Evolutionary conservation across 169 alveolate species (phyloP).

Genomic region (Cryptosporidium xiaoi): DNA sequence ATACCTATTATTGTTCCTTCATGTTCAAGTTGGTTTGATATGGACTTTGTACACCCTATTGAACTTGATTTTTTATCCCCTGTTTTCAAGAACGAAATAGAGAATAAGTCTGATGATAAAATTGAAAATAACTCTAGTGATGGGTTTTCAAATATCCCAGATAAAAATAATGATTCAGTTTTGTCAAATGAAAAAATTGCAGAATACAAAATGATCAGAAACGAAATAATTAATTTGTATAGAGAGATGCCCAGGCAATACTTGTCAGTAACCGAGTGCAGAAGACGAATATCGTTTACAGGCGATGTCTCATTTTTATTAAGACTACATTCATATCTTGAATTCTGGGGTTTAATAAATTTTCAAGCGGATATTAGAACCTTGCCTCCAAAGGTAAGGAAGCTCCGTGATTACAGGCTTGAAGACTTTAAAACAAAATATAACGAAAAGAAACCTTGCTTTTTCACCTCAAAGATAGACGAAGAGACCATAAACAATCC

Average conservation of each 20-base stretch:
- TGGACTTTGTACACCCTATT: constrained; percentile 66
- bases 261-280: constrained; percentile 78
- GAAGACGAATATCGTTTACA: constrained; percentile 75
- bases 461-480: constrained; percentile 12
- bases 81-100: constrained; percentile 24
- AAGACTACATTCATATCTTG: constrained; percentile 78
- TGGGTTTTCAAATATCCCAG: no score
- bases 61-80: constrained; percentile 61
- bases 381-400: constrained; percentile 70
- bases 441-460: neutral
- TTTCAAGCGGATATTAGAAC: constrained; percentile 80
- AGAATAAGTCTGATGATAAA: constrained; percentile 22
- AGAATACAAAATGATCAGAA: constrained; percentile 74
- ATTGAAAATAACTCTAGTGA: neutral
- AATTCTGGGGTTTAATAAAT: constrained; percentile 85
- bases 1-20: constrained; percentile 64
- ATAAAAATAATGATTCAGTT: neutral
- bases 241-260: constrained; percentile 75
- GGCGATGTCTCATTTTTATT: constrained; percentile 82
- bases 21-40: constrained; percentile 65
- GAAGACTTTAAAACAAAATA: constrained; percentile 15
- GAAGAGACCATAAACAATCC: constrained; percentile 35
- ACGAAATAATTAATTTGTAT: constrained; percentile 75
- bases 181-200: constrained; percentile 6
- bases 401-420: constrained; percentile 68